Percentiles rank a stretch among this genome's conserved stretches.
Evolutionary conservation across 139 green algal genomes (phyloP).

Genomic region (Chlorella sp.): DNA sequence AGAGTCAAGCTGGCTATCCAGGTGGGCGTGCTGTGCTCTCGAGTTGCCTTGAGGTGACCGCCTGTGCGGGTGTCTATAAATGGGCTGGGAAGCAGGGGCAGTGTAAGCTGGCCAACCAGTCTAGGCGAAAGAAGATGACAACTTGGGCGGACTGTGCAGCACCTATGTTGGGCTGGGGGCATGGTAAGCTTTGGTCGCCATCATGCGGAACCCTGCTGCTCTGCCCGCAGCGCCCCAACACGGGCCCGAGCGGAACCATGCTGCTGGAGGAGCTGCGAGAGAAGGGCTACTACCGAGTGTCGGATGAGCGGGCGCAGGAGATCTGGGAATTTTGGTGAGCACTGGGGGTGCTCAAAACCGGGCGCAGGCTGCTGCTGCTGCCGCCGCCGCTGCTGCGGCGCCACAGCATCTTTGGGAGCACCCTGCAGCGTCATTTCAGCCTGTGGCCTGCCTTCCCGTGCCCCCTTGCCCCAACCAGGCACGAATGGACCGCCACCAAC

Average conservation of each 20-base stretch:
- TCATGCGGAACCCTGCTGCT: too few species aligned
- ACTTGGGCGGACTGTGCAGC: too few species aligned
- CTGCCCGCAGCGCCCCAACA: background rate
- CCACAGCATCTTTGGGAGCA: too few species aligned
- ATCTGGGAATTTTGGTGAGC: background rate
- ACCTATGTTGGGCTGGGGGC: too few species aligned
- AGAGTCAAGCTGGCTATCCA: background rate
- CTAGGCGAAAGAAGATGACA: too few species aligned
- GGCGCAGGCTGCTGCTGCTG: too few species aligned
- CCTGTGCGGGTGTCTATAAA: too few species aligned
- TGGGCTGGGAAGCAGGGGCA: too few species aligned
- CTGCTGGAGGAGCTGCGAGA: background rate
- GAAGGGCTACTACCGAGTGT: background rate
- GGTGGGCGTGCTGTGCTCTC: background rate
- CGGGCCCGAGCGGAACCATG: background rate
- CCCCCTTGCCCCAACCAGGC: background rate
- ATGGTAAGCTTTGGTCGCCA: too few species aligned
- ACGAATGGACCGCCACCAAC: background rate
- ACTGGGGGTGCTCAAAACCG: background rate
- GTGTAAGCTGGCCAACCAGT: too few species aligned
- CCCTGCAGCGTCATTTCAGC: background rate
- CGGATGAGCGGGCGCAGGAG: background rate
- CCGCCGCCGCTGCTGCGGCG: too few species aligned
- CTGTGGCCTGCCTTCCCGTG: background rate
- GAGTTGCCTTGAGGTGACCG: too few species aligned